Conservation (phyloP, 2,329 filamentous ascomycete genomes). For the Pseudofabraea citricarpa region DNA sequence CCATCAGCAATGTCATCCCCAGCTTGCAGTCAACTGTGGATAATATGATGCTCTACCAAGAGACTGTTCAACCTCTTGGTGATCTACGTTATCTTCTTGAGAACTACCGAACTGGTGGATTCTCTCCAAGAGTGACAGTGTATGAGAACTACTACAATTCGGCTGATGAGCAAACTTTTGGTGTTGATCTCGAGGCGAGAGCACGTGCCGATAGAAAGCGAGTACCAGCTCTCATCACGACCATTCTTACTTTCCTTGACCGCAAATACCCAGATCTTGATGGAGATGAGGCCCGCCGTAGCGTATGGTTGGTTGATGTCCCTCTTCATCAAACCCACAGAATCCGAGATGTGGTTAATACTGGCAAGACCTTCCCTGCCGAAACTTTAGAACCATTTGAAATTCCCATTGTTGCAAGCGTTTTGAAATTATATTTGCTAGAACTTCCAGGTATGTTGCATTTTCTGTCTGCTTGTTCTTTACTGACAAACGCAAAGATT, state of each 20-base stretch:
- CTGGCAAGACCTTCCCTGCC: conserved; percentile 72
- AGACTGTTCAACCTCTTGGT: conserved; percentile 90
- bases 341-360: conserved; percentile 77
- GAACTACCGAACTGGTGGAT: conserved; percentile 93
- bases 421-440: conserved; percentile 89
- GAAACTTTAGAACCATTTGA: conserved; percentile 84
- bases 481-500: conserved; percentile 55
- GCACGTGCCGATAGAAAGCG: conserved; percentile 93
- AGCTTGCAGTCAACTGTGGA: conserved; percentile 93
- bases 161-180: conserved; percentile 95
- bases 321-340: conserved; percentile 80
- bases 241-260: conserved; percentile 90
- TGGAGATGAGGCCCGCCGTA: conserved; percentile 86
- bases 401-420: conserved; percentile 86
- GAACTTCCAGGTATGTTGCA: conserved; percentile 81
- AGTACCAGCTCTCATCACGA: conserved; percentile 87
- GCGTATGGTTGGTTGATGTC: conserved; percentile 92
- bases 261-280: conserved; percentile 97
- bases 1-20: conserved; percentile 96
- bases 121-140: conserved; percentile 81
- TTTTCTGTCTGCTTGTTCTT: conserved; percentile 6
- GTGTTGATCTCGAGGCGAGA: conserved; percentile 93
- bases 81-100: conserved; percentile 92
- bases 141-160: conserved; percentile 99
- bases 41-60: conserved; percentile 98